These are phyloP conservation scores for Fusarium kyushuense DNA, from an alignment of 2,329 filamentous ascomycete species.

Conservation along the genomic window DNA sequence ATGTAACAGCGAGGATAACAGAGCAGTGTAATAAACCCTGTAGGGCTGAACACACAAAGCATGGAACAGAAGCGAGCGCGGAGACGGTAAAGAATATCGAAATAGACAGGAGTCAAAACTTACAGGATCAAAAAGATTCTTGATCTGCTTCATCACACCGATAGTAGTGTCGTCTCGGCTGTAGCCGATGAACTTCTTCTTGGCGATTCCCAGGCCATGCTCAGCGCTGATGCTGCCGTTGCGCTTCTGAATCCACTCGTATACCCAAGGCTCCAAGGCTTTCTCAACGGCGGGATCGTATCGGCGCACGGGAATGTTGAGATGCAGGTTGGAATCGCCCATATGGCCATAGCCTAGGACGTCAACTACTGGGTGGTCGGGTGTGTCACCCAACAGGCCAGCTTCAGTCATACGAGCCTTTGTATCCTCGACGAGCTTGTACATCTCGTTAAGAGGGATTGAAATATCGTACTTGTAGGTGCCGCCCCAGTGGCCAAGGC, in stretches of 20 bases:
- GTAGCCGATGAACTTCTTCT: slow-evolving; percentile 96
- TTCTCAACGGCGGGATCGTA: slow-evolving; percentile 92
- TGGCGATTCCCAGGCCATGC: slow-evolving; percentile 92
- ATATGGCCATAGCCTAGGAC: slow-evolving; percentile 99
- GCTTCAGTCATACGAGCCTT: slow-evolving; percentile 77
- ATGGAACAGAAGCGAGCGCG: background rate
- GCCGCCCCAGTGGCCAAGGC: slow-evolving; percentile 88
- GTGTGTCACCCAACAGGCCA: slow-evolving; percentile 81
- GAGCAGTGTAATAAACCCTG: slow-evolving; percentile 1
- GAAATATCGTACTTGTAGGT: slow-evolving; percentile 99
- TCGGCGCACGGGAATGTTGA: slow-evolving; percentile 85
- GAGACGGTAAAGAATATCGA: background rate
- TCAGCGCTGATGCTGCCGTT: slow-evolving; percentile 96
- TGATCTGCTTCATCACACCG: slow-evolving; percentile 93
- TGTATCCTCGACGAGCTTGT: slow-evolving; percentile 88
- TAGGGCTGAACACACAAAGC: slow-evolving; percentile 22
- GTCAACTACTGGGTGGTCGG: slow-evolving; percentile 82
- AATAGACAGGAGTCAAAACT: slow-evolving; percentile 55
- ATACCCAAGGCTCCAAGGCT: slow-evolving; percentile 92
- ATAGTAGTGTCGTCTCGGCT: slow-evolving; percentile 90
- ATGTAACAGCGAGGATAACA: slow-evolving; percentile 5
- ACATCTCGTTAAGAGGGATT: slow-evolving; percentile 88
- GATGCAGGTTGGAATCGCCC: slow-evolving; percentile 95
- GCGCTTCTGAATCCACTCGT: slow-evolving; percentile 92
- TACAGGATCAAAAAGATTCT: slow-evolving; percentile 93